Percentiles rank a stretch among this genome's conserved stretches.
Evolutionary conservation across 2,329 filamentous ascomycete species (phyloP).

Genomic region (Penicillium sp.): DNA sequence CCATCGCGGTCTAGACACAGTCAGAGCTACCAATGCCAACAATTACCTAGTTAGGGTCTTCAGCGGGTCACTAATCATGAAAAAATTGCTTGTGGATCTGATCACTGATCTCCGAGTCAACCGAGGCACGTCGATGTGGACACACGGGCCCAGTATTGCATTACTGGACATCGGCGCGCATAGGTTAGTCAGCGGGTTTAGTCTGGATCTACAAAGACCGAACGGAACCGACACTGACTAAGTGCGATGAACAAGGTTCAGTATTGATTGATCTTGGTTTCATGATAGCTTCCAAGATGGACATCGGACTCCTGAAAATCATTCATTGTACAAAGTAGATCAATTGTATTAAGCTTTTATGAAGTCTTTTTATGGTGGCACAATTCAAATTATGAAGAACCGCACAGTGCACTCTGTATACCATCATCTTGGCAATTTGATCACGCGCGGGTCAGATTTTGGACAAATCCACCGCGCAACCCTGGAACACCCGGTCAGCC

Average conservation of each 20-base stretch:
- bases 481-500: background rate
- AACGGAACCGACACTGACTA: background rate
- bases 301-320: too few relatives aligned
- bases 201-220: background rate
- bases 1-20: conserved; percentile 4
- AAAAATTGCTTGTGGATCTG: background rate
- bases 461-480: background rate
- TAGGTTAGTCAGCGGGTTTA: background rate
- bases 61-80: background rate
- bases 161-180: background rate
- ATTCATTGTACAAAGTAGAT: background rate
- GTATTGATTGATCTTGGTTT: too few relatives aligned
- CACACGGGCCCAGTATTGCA: background rate
- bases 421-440: background rate
- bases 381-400: background rate
- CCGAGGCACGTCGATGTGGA: background rate
- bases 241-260: background rate
- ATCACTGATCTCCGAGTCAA: background rate
- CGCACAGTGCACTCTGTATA: too few relatives aligned
- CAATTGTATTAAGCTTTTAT: background rate
- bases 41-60: background rate
- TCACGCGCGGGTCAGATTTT: background rate
- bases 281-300: too few relatives aligned
- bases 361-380: background rate
- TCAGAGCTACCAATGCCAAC: background rate